Conservation (phyloP, 805 yeast species). For the Phaffomyces antillensis region DNA sequence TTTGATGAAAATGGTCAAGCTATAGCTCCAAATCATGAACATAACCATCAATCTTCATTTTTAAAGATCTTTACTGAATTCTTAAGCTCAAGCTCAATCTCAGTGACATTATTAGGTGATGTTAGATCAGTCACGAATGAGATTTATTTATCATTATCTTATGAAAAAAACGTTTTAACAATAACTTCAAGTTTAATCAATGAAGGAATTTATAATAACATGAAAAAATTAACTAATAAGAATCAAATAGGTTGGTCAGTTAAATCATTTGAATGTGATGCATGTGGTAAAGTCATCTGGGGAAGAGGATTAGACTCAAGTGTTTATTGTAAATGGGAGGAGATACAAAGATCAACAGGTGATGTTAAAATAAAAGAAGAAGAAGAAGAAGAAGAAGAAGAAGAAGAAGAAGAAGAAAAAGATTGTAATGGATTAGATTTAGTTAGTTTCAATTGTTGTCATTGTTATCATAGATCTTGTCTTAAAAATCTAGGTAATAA, state of each 20-base stretch:
- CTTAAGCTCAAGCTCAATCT: conserved; percentile 39
- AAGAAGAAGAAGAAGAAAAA: no score
- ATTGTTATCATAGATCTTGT: conserved; percentile 57
- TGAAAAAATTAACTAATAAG: conserved; percentile 34
- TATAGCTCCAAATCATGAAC: conserved; percentile 5
- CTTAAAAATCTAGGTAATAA: conserved; percentile 38
- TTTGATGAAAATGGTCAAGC: conserved; percentile 12
- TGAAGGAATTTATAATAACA: conserved; percentile 43
- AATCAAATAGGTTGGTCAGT: conserved; percentile 60
- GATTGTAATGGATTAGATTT: conserved; percentile 27
- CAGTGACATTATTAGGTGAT: conserved; percentile 49
- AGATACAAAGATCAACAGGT: conserved; percentile 19
- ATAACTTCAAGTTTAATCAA: conserved; percentile 49
- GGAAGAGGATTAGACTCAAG: conserved; percentile 52
- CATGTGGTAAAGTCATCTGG: conserved; percentile 70
- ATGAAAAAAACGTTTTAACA: conserved; percentile 51
- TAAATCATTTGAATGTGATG: conserved; percentile 52
- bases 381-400: no score
- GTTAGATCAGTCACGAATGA: conserved; percentile 54
- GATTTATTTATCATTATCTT: conserved; percentile 54
- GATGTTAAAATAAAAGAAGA: conserved; percentile 2
- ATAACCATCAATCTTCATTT: conserved; percentile 32
- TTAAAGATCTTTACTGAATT: conserved; percentile 48
- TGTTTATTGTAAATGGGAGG: conserved; percentile 54
- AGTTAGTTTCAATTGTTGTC: conserved; percentile 56